A percentile compares a stretch with the other conserved stretches of the same genome.
phyloP scores from a whole-genome alignment of 2,329 filamentous ascomycete species.

The Cordyceps tenuipes region DNA sequence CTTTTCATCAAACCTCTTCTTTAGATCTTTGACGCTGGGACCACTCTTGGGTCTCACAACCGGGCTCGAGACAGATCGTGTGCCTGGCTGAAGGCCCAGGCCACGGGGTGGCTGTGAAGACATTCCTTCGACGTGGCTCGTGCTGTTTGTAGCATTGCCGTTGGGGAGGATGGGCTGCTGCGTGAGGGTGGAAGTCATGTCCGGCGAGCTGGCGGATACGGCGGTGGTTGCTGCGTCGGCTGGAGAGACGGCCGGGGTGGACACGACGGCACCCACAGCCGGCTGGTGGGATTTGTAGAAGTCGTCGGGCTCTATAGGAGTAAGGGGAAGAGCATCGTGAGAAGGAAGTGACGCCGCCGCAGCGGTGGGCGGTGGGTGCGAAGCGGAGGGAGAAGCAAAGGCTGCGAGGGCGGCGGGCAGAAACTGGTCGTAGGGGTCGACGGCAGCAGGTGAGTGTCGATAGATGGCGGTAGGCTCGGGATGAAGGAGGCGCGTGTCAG shows the following conservation, averaged over 20 bases:
- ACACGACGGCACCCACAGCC: constrained; percentile 13
- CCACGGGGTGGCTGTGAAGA: constrained; percentile 31
- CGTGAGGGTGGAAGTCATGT: constrained; percentile 33
- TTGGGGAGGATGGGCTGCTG: constrained; percentile 40
- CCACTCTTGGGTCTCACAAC: constrained; percentile 39
- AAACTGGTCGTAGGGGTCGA: constrained; percentile 10
- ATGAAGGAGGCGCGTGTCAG: constrained; percentile 2
- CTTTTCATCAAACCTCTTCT: constrained; percentile 68
- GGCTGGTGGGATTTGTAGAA: constrained; percentile 45
- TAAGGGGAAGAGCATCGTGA: constrained; percentile 32
- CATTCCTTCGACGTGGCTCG: constrained; percentile 35
- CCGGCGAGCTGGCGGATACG: background rate
- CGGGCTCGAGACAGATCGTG: constrained; percentile 50
- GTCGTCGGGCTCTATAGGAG: constrained; percentile 43
- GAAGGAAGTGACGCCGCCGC: constrained; percentile 15
- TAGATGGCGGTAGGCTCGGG: constrained; percentile 12
- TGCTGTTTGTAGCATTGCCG: constrained; percentile 40
- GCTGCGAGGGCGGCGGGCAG: constrained; percentile 10
- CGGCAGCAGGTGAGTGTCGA: constrained; percentile 22
- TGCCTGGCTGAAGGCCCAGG: constrained; percentile 29
- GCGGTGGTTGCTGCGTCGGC: background rate
- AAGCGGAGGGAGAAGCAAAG: constrained; percentile 18
- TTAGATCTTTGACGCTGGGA: constrained; percentile 72
- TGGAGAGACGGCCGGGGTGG: constrained; percentile 25
- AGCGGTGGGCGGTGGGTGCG: background rate